Evolutionary conservation across 1,284 basidiomycete genomes (phyloP), one percentile per base, ranked within the genome.

Genomic region (Ganoderma meredithae): DNA sequence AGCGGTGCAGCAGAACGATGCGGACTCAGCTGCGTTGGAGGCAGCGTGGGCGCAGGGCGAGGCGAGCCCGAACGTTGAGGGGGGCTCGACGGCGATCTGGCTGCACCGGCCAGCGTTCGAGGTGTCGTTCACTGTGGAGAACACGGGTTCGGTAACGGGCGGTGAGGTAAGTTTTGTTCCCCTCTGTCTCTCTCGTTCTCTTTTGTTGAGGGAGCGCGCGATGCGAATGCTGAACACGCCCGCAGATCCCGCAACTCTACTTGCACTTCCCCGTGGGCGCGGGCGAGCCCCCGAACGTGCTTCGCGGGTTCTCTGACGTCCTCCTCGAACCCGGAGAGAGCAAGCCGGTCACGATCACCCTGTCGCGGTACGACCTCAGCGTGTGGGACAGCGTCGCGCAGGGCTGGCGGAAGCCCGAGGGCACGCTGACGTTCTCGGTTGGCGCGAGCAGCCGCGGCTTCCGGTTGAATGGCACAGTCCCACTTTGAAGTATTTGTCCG

Each of bases 31-130:
- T 1, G 76, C 77, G 1, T 79, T 85, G 36, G 81, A 86, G 68
- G 69, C 77, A 0, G 84, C 83, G 44, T 92, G 91, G 90, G 85
- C 83, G 39, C 78, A 79, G 6, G 89, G 88, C 25, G 74, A 82
- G 56, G 79, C 85, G 1, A 83, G 82, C 25, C 84, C 85, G 7
- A 80, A 81, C 43, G 83, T 73, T 25, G 80, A 83, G 60, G 88
- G 88, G 33, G 85, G 85, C 15, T 87, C 87, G 3, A 79, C 84
- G 10, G 88, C 89, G 8, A 73, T 86, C 33, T 90, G 89, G 89
- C 82, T 93, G 31, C 91, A 93, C 76, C 81, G 85, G 63, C 90
- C 91, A 5, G 84, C 83, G 1, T 88, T 83, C 74, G 78, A 82
- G 53, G 86, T 92, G 1, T 84, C 83, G 0, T 93, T 93, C 76